phyloP scores from a whole-genome alignment of 2,329 filamentous ascomycete genomes.

The Xylaria hypoxylon region DNA sequence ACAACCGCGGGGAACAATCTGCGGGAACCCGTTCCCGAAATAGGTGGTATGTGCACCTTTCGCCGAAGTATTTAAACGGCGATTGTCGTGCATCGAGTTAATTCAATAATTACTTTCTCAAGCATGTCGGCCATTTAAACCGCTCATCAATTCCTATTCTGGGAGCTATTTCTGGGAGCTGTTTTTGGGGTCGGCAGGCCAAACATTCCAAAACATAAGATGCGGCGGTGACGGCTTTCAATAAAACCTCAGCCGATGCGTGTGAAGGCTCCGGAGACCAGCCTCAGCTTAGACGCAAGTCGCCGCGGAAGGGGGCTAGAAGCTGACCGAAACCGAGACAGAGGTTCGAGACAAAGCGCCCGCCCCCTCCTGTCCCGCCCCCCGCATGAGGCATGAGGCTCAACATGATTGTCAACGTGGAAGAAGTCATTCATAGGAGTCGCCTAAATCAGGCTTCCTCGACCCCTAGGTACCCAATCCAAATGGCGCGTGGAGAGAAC shows the following conservation, averaged over 20 bases:
- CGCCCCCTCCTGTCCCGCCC: neutral
- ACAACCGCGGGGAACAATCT: constrained; percentile 1
- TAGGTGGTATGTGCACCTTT: neutral
- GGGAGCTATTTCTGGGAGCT: neutral
- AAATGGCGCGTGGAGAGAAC: neutral
- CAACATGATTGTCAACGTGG: neutral
- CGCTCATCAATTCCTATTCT: neutral
- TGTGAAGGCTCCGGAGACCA: neutral
- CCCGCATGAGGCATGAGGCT: neutral
- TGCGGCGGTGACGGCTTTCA: neutral
- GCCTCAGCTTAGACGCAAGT: neutral
- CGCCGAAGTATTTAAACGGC: neutral
- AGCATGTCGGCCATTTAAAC: neutral
- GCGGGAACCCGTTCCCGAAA: neutral
- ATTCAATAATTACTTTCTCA: neutral
- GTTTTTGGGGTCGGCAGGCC: neutral
- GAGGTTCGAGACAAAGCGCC: neutral
- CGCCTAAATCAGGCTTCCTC: neutral
- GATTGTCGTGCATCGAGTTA: neutral
- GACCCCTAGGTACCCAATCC: neutral
- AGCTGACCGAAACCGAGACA: neutral
- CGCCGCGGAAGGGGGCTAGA: neutral
- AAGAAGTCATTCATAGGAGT: neutral
- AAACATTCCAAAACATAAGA: neutral
- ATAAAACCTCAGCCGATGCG: too few relatives aligned